A percentile compares a stretch with the other conserved stretches of the same genome.
Evolutionary conservation across 2,329 filamentous ascomycete genomes (phyloP).

Genomic region (Fusarium graminum): DNA sequence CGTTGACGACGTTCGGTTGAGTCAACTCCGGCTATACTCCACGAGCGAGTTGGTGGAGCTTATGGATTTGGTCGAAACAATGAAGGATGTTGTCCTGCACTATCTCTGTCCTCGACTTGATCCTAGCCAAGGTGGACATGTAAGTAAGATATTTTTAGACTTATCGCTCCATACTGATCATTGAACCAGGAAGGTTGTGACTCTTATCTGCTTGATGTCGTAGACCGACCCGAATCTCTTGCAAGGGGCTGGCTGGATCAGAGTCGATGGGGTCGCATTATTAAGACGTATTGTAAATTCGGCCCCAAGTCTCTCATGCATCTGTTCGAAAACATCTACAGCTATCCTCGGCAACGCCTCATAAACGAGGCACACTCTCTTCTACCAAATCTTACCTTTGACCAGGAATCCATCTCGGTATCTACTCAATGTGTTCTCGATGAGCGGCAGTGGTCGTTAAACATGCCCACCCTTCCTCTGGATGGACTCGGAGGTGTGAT

Average conservation of each 20-base stretch:
- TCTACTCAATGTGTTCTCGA: conserved; percentile 56
- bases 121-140: conserved; percentile 51
- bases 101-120: conserved; percentile 63
- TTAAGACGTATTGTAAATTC: conserved; percentile 64
- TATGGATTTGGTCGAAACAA: conserved; percentile 60
- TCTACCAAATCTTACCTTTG: conserved; percentile 59
- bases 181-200: conserved; percentile 36
- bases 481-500: conserved; percentile 57
- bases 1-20: conserved; percentile 58
- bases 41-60: conserved; percentile 61
- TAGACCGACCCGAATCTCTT: conserved; percentile 51
- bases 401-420: conserved; percentile 60
- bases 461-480: conserved; percentile 51
- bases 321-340: conserved; percentile 62
- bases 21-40: conserved; percentile 59
- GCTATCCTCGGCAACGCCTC: conserved; percentile 60
- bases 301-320: conserved; percentile 63
- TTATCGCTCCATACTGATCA: conserved; percentile 14
- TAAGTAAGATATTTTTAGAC: conserved; percentile 44
- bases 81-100: conserved; percentile 59
- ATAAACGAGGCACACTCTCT: conserved; percentile 57
- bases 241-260: conserved; percentile 54
- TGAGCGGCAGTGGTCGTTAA: conserved; percentile 54
- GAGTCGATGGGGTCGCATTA: conserved; percentile 55
- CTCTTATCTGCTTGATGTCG: conserved; percentile 43